A percentile compares a stretch with the other conserved stretches of the same genome.
Conservation (phyloP, 306 rosid genomes). For the Vigna hirtella region DNA sequence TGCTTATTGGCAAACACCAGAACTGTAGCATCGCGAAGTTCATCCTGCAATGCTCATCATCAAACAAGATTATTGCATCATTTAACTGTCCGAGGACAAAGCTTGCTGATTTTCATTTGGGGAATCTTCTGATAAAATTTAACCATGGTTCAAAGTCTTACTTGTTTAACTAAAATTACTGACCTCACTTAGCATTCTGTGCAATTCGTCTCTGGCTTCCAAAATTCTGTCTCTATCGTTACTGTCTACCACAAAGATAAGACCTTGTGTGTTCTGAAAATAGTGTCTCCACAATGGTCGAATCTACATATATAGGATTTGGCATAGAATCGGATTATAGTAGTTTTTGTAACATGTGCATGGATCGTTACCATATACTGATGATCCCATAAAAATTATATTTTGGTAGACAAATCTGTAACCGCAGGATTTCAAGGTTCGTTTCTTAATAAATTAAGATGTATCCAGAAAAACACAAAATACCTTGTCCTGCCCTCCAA, state of each 20-base stretch:
- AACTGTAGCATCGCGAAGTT: slow-evolving; percentile 62
- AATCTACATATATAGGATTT: slow-evolving; percentile 53
- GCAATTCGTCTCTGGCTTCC: slow-evolving; percentile 71
- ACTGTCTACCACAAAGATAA: slow-evolving; percentile 85
- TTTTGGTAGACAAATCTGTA: background rate
- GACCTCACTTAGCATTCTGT: slow-evolving; percentile 93
- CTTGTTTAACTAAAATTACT: background rate
- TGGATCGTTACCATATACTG: background rate
- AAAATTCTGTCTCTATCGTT: slow-evolving; percentile 83
- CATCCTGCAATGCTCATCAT: slow-evolving; percentile 56
- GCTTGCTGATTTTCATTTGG: background rate
- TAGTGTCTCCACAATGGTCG: slow-evolving; percentile 96
- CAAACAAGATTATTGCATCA: slow-evolving; percentile 25
- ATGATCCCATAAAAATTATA: background rate
- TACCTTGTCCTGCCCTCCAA: slow-evolving; percentile 95
- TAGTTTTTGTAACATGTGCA: slow-evolving; percentile 3
- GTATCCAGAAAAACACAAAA: slow-evolving; percentile 1
- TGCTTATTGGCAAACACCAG: slow-evolving; percentile 56
- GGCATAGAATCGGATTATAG: slow-evolving; percentile 2
- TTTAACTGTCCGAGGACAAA: background rate
- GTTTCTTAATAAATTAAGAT: slow-evolving; percentile 4
- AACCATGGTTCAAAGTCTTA: background rate
- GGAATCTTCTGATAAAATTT: background rate
- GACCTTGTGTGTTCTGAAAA: slow-evolving; percentile 88
- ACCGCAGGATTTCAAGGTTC: background rate